phyloP scores from a whole-genome alignment of 1,139 yeast genomes.

The Debaryomyces sp. region DNA sequence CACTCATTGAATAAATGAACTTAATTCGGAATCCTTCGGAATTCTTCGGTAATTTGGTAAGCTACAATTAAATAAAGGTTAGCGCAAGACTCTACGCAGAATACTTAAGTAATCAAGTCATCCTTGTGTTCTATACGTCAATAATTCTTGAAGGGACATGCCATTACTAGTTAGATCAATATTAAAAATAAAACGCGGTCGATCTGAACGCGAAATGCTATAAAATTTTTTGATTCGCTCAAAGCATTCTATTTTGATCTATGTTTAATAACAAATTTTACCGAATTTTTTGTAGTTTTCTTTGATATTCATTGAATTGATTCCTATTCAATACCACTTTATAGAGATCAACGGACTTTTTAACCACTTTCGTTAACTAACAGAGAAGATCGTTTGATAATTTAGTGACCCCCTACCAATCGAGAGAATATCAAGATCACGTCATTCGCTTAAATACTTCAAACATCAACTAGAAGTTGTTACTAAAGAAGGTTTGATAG shows the following conservation, averaged over 20 bases:
- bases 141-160: neutral
- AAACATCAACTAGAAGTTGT: neutral
- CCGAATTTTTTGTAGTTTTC: neutral
- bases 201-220: neutral
- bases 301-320: neutral
- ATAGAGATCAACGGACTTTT: neutral
- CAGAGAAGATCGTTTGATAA: neutral
- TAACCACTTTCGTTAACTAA: neutral
- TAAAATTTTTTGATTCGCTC: neutral
- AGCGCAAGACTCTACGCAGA: neutral
- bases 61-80: neutral
- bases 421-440: neutral
- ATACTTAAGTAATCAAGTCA: neutral
- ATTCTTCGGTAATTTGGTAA: neutral
- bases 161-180: neutral
- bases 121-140: neutral
- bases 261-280: neutral
- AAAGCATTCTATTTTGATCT: neutral
- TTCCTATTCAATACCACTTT: neutral
- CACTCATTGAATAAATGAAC: neutral
- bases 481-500: neutral
- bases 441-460: neutral
- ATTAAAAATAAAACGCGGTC: slow-evolving; percentile 2
- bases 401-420: neutral
- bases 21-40: neutral